Evolutionary conservation across 2,329 filamentous ascomycete species (phyloP).

Genomic region (Fusarium sp.): DNA sequence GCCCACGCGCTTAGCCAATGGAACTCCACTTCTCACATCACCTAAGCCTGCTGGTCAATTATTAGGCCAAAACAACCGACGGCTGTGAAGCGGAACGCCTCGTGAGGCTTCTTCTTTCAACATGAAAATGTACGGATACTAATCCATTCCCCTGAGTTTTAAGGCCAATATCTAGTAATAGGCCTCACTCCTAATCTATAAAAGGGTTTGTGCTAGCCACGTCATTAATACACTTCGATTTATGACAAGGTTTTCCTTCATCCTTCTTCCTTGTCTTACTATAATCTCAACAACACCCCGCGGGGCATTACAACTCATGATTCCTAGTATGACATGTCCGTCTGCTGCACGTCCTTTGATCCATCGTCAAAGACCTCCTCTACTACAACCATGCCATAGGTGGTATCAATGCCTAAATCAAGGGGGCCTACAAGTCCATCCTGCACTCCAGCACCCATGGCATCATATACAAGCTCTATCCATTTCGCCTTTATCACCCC

Average conservation of each 20-base stretch:
- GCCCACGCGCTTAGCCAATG: constrained; percentile 13
- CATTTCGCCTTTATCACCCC: constrained; percentile 10
- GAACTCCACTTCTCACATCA: constrained; percentile 7
- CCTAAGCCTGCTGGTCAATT: not conserved
- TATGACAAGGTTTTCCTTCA: not conserved
- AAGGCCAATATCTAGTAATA: not conserved
- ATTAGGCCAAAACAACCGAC: not conserved
- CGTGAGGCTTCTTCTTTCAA: constrained; percentile 1
- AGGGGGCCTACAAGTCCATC: not conserved
- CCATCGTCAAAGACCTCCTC: not conserved
- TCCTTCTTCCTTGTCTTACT: not conserved
- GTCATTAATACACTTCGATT: constrained; percentile 3
- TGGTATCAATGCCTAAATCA: not conserved
- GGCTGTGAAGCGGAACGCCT: constrained; percentile 6
- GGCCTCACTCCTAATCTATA: not conserved
- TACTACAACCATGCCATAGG: not conserved
- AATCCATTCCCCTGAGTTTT: not conserved
- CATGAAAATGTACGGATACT: not conserved
- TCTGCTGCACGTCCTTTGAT: not conserved
- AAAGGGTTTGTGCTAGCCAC: not conserved
- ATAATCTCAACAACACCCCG: too few relatives aligned
- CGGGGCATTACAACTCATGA: not conserved
- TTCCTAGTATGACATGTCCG: not conserved
- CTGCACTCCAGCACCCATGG: constrained; percentile 12
- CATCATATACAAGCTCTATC: constrained; percentile 41